phyloP scores from a whole-genome alignment of 1,284 basidiomycete genomes.

The Lentinus polychrous region DNA sequence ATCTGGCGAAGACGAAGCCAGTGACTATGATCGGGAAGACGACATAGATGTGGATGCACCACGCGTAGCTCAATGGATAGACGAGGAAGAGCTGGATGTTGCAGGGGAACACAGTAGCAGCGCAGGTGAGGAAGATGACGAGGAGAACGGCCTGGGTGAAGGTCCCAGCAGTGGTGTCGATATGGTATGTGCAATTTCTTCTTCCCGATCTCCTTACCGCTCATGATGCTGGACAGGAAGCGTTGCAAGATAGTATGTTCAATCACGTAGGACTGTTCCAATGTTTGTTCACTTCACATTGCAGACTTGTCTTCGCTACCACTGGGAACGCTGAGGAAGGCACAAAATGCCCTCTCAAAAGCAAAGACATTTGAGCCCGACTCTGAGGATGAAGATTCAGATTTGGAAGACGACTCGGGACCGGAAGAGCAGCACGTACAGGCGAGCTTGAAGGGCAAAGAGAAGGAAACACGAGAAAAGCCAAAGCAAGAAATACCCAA shows the following conservation, averaged over 20 bases:
- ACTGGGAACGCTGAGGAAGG: constrained; percentile 61
- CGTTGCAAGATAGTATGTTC: constrained; percentile 27
- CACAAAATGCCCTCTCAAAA: constrained; percentile 46
- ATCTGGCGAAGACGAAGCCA: constrained; percentile 13
- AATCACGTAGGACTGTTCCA: constrained; percentile 5
- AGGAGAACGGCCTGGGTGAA: constrained; percentile 11
- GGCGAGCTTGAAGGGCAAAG: constrained; percentile 20
- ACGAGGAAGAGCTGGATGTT: constrained; percentile 28
- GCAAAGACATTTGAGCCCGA: constrained; percentile 27
- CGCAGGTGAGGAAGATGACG: constrained; percentile 14
- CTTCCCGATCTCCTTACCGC: neutral
- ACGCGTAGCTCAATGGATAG: constrained; percentile 26
- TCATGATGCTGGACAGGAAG: constrained; percentile 24
- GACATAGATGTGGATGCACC: constrained; percentile 23
- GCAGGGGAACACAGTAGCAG: constrained; percentile 18
- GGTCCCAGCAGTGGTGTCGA: constrained; percentile 8
- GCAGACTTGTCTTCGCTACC: constrained; percentile 53
- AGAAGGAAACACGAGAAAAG: constrained; percentile 30
- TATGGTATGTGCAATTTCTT: constrained; percentile 13
- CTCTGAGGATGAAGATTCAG: constrained; percentile 26
- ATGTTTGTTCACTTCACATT: neutral
- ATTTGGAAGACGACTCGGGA: constrained; percentile 18
- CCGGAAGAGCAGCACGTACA: constrained; percentile 13
- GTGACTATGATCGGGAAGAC: constrained; percentile 14
- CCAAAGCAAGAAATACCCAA: constrained; percentile 42